These are phyloP conservation scores for Bipolaris cookei DNA, from an alignment of 2,329 filamentous ascomycete genomes.

Conservation along the genomic window DNA sequence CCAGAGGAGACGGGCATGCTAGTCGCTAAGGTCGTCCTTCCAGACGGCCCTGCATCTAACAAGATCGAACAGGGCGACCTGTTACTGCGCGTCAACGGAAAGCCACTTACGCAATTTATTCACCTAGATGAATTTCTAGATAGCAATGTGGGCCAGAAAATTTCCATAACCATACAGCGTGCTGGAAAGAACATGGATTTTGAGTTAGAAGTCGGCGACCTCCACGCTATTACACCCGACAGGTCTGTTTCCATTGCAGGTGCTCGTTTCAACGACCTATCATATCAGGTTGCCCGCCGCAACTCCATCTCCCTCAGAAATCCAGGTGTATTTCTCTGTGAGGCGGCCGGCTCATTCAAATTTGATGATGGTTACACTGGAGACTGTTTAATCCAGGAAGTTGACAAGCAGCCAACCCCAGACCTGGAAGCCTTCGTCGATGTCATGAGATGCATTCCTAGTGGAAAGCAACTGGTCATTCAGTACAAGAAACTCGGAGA, in stretches of 20 bases:
- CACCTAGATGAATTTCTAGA: slow-evolving; percentile 90
- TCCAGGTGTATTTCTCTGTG: slow-evolving; percentile 89
- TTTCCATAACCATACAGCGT: slow-evolving; percentile 83
- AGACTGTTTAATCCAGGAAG: slow-evolving; percentile 90
- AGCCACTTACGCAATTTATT: slow-evolving; percentile 92
- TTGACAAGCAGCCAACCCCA: slow-evolving; percentile 90
- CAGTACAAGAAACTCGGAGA: slow-evolving; percentile 96
- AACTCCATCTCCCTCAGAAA: slow-evolving; percentile 86
- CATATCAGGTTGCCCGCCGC: slow-evolving; percentile 92
- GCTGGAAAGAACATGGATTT: slow-evolving; percentile 88
- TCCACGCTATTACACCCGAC: slow-evolving; percentile 94
- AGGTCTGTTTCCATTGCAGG: slow-evolving; percentile 94
- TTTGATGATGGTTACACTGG: slow-evolving; percentile 85
- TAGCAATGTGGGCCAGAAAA: slow-evolving; percentile 77
- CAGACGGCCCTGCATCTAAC: slow-evolving; percentile 82
- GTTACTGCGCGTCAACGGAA: slow-evolving; percentile 88
- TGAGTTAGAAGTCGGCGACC: slow-evolving; percentile 81
- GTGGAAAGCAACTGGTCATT: slow-evolving; percentile 82
- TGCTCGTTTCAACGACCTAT: slow-evolving; percentile 92
- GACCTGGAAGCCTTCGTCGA: slow-evolving; percentile 88
- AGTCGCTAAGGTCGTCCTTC: slow-evolving; percentile 92
- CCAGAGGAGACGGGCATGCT: slow-evolving; percentile 96
- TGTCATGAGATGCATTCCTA: slow-evolving; percentile 85
- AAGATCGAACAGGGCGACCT: slow-evolving; percentile 96
- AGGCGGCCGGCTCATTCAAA: slow-evolving; percentile 92